A percentile compares a stretch with the other conserved stretches of the same genome.
Evolutionary conservation across 345 rosid genomes (phyloP).

Genomic region (Arabis alpina): DNA sequence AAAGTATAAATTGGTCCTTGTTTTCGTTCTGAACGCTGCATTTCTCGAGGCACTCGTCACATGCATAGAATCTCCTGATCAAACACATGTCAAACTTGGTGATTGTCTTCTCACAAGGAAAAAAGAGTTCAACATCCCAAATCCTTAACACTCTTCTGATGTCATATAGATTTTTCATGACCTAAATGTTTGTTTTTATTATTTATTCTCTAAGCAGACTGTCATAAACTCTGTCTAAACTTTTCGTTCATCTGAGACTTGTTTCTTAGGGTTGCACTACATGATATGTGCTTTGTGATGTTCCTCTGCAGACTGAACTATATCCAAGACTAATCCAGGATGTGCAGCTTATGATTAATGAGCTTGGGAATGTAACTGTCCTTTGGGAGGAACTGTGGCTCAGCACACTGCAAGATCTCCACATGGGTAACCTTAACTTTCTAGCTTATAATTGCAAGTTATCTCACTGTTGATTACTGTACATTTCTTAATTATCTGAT

Average conservation of each 20-base stretch:
- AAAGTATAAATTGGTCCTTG: constrained; percentile 16
- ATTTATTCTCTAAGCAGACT: neutral
- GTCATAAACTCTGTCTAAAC: constrained; percentile 4
- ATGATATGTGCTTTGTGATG: constrained; percentile 27
- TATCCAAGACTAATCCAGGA: constrained; percentile 89
- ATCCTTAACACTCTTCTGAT: constrained; percentile 2
- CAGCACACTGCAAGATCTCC: constrained; percentile 95
- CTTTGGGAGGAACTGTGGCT: constrained; percentile 99
- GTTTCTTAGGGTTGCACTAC: constrained; percentile 19
- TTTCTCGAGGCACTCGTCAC: constrained; percentile 1
- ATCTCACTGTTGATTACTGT: constrained; percentile 14
- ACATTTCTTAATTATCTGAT: constrained; percentile 13
- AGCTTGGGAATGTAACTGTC: constrained; percentile 87
- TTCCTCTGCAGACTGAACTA: constrained; percentile 67
- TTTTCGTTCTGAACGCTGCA: constrained; percentile 9
- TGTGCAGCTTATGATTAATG: constrained; percentile 91
- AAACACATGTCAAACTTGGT: constrained; percentile 5
- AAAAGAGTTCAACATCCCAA: constrained; percentile 1
- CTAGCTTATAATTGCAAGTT: constrained; percentile 23
- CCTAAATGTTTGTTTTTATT: constrained; percentile 4
- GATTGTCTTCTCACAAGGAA: constrained; percentile 9
- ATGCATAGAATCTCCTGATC: constrained; percentile 6
- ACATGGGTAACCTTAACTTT: constrained; percentile 62
- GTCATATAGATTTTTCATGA: constrained; percentile 14
- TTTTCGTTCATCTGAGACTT: neutral